Evolutionary conservation across 2,329 filamentous ascomycete species (phyloP).

Genomic region (Bisporella sp.): DNA sequence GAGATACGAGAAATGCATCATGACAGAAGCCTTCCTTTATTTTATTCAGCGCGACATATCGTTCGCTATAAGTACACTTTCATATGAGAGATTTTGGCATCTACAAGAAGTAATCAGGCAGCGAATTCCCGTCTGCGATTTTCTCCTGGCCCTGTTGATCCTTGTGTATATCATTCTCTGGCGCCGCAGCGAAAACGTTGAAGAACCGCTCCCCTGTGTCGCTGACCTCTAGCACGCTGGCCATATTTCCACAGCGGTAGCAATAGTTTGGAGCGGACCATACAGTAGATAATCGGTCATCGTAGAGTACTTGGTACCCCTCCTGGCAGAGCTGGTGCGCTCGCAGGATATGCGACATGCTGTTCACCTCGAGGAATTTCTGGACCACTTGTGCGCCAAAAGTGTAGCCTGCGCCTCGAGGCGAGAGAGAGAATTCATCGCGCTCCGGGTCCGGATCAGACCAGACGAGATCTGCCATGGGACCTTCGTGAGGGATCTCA

Average conservation of each 20-base stretch:
- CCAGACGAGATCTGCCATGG: slow-evolving; percentile 99
- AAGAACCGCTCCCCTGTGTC: slow-evolving; percentile 90
- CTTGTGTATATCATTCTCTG: slow-evolving; percentile 88
- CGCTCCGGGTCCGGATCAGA: slow-evolving; percentile 95
- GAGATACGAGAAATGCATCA: background rate
- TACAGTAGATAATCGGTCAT: slow-evolving; percentile 88
- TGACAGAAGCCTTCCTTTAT: no score
- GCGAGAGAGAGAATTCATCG: slow-evolving; percentile 93
- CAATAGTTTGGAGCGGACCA: slow-evolving; percentile 88
- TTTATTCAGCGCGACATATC: no score
- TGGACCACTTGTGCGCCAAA: slow-evolving; percentile 97
- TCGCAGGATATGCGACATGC: slow-evolving; percentile 93
- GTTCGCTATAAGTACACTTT: no score
- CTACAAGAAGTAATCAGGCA: slow-evolving; percentile 68
- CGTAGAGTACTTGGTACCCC: slow-evolving; percentile 94
- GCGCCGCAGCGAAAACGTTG: slow-evolving; percentile 95
- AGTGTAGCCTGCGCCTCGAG: slow-evolving; percentile 90
- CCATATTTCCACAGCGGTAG: slow-evolving; percentile 94
- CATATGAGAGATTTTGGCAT: background rate
- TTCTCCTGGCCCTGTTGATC: slow-evolving; percentile 73
- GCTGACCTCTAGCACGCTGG: slow-evolving; percentile 92
- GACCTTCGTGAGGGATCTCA: slow-evolving; percentile 96
- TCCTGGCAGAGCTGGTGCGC: slow-evolving; percentile 99
- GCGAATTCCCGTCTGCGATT: slow-evolving; percentile 49
- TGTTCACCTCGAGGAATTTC: slow-evolving; percentile 96